phyloP scores from a whole-genome alignment of 2,329 filamentous ascomycete species.

The Capronia coronata region DNA sequence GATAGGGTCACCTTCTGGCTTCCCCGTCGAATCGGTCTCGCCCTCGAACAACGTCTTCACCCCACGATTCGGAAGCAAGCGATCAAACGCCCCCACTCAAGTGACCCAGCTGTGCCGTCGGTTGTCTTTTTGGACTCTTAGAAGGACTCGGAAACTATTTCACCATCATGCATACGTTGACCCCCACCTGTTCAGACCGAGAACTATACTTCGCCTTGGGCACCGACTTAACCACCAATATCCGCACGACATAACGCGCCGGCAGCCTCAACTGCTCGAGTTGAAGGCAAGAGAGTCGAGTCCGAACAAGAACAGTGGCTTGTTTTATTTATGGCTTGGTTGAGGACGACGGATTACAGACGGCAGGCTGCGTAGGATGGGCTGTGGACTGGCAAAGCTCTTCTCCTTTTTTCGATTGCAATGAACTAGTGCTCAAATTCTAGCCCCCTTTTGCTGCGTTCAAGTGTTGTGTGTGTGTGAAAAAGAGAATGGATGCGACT shows the following conservation, averaged over 20 bases:
- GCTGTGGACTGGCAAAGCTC: slow-evolving; percentile 9
- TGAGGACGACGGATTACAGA: slow-evolving; percentile 8
- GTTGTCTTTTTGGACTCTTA: slow-evolving; percentile 9
- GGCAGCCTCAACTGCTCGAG: slow-evolving; percentile 3
- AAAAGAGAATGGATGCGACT: slow-evolving; percentile 2
- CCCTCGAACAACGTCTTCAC: slow-evolving; percentile 12
- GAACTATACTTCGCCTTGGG: not conserved
- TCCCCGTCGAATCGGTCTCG: slow-evolving; percentile 17
- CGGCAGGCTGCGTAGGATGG: slow-evolving; percentile 6
- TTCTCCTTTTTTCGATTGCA: slow-evolving; percentile 14
- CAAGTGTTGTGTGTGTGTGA: slow-evolving; percentile 2
- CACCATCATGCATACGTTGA: slow-evolving; percentile 16
- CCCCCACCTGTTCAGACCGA: slow-evolving; percentile 4
- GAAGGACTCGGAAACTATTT: slow-evolving; percentile 10
- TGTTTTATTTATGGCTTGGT: slow-evolving; percentile 11
- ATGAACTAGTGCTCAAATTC: slow-evolving; percentile 14
- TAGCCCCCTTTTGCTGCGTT: slow-evolving; percentile 13
- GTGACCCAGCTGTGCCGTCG: slow-evolving; percentile 12
- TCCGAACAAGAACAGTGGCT: slow-evolving; percentile 1
- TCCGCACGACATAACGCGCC: slow-evolving; percentile 3
- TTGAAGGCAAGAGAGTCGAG: slow-evolving; percentile 5
- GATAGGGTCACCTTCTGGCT: slow-evolving; percentile 50
- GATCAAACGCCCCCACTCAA: slow-evolving; percentile 7
- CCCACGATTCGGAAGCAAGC: slow-evolving; percentile 11
- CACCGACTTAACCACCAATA: slow-evolving; percentile 2